A percentile compares a stretch with the other conserved stretches of the same genome.
Evolutionary conservation across 371 early-diverging fungal genomes (phyloP).

Genomic region (Mucor sp.): DNA sequence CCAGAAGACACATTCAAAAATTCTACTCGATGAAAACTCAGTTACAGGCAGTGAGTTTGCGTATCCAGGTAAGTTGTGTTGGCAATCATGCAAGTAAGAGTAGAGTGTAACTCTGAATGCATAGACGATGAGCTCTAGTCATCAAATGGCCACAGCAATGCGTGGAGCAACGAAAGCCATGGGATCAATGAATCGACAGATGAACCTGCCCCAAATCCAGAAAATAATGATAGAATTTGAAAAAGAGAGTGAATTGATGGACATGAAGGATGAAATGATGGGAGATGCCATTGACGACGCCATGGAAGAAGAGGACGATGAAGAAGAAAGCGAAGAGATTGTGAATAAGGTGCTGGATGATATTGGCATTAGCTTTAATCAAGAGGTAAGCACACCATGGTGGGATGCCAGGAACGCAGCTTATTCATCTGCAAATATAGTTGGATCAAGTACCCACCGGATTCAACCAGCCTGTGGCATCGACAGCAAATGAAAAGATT

Average conservation of each 20-base stretch:
- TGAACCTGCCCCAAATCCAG: conserved; percentile 92
- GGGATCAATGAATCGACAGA: conserved; percentile 90
- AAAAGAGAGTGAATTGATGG: conserved; percentile 92
- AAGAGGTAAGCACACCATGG: conserved; percentile 46
- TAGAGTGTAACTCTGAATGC: not conserved
- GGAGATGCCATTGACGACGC: conserved; percentile 95
- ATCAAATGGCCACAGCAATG: conserved; percentile 96
- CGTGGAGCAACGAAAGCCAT: conserved; percentile 94
- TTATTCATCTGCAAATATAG: conserved; percentile 29
- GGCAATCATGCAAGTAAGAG: not conserved
- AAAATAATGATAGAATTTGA: conserved; percentile 98
- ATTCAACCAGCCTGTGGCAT: conserved; percentile 43
- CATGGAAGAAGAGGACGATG: conserved; percentile 92
- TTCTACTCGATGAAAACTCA: conserved; percentile 95
- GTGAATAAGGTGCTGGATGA: conserved; percentile 95
- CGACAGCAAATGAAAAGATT: conserved; percentile 44
- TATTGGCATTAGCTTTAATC: conserved; percentile 82
- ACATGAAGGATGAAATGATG: conserved; percentile 99
- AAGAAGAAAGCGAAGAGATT: conserved; percentile 89
- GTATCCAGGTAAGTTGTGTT: conserved; percentile 56
- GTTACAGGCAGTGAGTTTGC: conserved; percentile 87
- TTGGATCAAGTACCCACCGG: conserved; percentile 64
- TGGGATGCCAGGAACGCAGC: not conserved
- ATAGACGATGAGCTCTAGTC: conserved; percentile 88
- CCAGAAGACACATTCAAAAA: conserved; percentile 90